Evolutionary conservation across 768 basidiomycete species (phyloP).

Genomic region (Podaxis mareebaensis): DNA sequence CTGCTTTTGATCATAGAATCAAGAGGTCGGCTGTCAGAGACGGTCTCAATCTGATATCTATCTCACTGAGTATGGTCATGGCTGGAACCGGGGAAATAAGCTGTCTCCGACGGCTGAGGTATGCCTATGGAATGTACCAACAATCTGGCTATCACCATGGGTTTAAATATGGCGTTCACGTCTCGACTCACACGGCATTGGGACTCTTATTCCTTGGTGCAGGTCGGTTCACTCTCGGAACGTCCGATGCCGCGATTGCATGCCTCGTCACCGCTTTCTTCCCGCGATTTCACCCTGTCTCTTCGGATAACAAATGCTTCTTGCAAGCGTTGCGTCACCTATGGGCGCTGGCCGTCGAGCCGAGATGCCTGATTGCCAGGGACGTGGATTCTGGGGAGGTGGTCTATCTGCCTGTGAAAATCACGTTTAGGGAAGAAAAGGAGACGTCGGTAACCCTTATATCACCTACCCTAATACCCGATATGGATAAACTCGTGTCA

Average conservation of each 20-base stretch:
- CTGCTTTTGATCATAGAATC: conserved; percentile 85
- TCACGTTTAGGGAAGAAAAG: conserved; percentile 70
- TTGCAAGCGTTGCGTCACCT: conserved; percentile 92
- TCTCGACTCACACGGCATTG: conserved; percentile 86
- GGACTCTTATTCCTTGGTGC: conserved; percentile 93
- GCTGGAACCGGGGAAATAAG: conserved; percentile 95
- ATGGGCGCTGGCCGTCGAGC: conserved; percentile 96
- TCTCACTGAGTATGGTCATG: conserved; percentile 92
- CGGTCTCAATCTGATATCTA: conserved; percentile 83
- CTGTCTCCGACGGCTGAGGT: conserved; percentile 82
- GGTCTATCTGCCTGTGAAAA: conserved; percentile 90
- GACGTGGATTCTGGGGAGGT: conserved; percentile 92
- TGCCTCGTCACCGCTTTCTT: conserved; percentile 90
- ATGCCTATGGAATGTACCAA: conserved; percentile 86
- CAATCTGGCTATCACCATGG: conserved; percentile 59
- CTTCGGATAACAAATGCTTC: conserved; percentile 87
- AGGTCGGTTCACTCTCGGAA: conserved; percentile 90
- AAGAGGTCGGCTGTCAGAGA: conserved; percentile 85
- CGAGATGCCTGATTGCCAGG: conserved; percentile 85
- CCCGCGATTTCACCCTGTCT: conserved; percentile 77
- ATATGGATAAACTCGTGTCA: conserved; percentile 77
- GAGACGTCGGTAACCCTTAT: conserved; percentile 73
- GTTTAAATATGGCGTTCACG: conserved; percentile 86
- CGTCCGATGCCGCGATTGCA: conserved; percentile 89
- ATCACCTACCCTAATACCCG: conserved; percentile 90